Base-by-base conservation (phyloP, 257 asterid genomes). In the Nicotiana noctiflora region DNA sequence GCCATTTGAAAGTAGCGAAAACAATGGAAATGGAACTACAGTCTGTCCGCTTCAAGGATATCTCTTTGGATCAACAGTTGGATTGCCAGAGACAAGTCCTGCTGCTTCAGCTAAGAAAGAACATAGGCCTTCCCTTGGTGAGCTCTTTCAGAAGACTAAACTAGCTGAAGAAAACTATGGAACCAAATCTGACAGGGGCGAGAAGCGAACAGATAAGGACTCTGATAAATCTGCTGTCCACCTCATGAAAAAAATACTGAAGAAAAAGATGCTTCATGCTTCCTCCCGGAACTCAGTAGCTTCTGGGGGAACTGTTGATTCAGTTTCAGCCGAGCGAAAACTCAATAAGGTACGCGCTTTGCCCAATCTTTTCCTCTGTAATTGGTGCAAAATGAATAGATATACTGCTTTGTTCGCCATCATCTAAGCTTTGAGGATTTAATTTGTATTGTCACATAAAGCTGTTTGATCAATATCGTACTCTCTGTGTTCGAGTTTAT, bases 101-200 rank as follows among this genome's bases (percentile, higher is more conserved):
- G 82, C 89, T 6, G 23, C 8, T 53, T 53, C 77, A 13, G 79
- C 75, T 2, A 92, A 82, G 92, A 91, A 79, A 83, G 98, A 94
- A 18, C 92, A 89, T 0, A 88, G 98, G 89, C 87, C 92, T 13
- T 92, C 98, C 6, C 95, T 95, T 15, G 98, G 97, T n/a, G 98
- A 95, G 88, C 97, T 95, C 18, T 93, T 95, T 81, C 95, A 90
- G 92, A 95, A 91, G 84, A 88, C 95, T 11, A 92, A 93, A 74
- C 85, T 85, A 44, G 81, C 86, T 17, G 98, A 95, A 76, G 98
- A 94, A 19, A 87, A 76, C 81, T 82, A 76, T 70, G 93, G 88
- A 81, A 63, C 81, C 14, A 91, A 91, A 85, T 64, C 79, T 21
- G 91, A 86, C 6, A 83, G 85, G 82, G 90, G 67, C 6, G 95